These are phyloP conservation scores for Talaromyces thailandensis DNA, from an alignment of 495 filamentous ascomycete genomes.

Conservation along the genomic window DNA sequence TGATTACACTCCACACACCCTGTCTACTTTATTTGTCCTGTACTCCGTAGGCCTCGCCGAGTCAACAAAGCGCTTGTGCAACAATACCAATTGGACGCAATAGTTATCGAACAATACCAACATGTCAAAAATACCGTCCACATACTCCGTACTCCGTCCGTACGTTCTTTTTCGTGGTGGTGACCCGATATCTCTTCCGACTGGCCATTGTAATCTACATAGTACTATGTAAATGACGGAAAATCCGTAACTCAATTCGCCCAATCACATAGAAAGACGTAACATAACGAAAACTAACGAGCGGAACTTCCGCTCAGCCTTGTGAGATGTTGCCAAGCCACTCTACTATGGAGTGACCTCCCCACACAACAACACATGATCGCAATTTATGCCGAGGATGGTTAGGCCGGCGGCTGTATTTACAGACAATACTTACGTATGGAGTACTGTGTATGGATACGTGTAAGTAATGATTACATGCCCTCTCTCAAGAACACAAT, in stretches of 20 bases:
- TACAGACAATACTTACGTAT: not conserved
- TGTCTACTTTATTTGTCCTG: not conserved
- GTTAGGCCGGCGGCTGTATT: not conserved
- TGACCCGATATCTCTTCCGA: not conserved
- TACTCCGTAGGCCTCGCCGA: not conserved
- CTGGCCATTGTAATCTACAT: not conserved
- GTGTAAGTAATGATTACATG: not conserved
- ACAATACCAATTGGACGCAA: not conserved
- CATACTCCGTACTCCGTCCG: not conserved
- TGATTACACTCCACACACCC: not conserved
- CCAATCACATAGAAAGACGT: not conserved
- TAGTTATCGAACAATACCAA: not conserved
- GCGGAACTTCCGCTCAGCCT: not conserved
- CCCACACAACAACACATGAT: not conserved
- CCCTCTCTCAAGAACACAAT: not conserved
- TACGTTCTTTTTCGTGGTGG: not conserved
- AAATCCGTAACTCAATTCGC: not conserved
- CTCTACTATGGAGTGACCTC: not conserved
- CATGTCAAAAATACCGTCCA: not conserved
- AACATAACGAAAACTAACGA: no score
- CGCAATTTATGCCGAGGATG: not conserved
- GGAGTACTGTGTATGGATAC: no score
- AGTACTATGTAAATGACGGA: not conserved
- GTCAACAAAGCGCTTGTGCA: not conserved
- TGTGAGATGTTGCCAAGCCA: not conserved